A percentile compares a stretch with the other conserved stretches of the same genome.
Evolutionary conservation across 306 rosid genomes (phyloP).

Genomic region (Gastrolobium villosum): DNA sequence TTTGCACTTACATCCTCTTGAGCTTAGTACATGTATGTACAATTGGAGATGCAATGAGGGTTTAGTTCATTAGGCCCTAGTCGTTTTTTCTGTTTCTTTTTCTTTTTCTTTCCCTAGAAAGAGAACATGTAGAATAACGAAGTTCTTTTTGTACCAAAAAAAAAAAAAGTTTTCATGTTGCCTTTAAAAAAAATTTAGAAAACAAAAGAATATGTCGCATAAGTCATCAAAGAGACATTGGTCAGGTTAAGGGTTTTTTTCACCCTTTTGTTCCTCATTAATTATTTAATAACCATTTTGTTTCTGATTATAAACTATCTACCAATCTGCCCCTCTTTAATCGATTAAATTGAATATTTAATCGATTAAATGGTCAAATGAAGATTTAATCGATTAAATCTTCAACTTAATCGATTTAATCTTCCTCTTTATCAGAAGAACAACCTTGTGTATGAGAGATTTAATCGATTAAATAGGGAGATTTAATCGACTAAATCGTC

Average conservation of each 20-base stretch:
- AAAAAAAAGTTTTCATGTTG: neutral
- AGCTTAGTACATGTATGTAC: neutral
- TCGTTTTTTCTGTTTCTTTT: slow-evolving; percentile 6
- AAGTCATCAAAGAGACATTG: slow-evolving; percentile 30
- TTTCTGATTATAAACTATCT: too few relatives aligned
- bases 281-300: too few relatives aligned
- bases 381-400: too few relatives aligned
- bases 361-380: too few relatives aligned
- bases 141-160: neutral
- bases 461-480: too few relatives aligned
- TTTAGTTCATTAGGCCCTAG: neutral
- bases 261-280: too few relatives aligned
- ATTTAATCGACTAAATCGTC: too few relatives aligned
- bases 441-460: too few relatives aligned
- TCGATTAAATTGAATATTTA: too few relatives aligned
- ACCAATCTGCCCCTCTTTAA: too few relatives aligned
- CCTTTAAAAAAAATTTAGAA: neutral
- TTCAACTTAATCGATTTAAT: too few relatives aligned
- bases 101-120: neutral
- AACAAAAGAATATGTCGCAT: slow-evolving; percentile 16
- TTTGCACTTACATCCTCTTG: neutral
- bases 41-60: neutral
- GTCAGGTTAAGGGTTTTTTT: slow-evolving; percentile 31
- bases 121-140: slow-evolving; percentile 24
- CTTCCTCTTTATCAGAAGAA: too few relatives aligned